Base-by-base conservation (phyloP, 306 rosid species). In the Styphnolobium japonicum region DNA sequence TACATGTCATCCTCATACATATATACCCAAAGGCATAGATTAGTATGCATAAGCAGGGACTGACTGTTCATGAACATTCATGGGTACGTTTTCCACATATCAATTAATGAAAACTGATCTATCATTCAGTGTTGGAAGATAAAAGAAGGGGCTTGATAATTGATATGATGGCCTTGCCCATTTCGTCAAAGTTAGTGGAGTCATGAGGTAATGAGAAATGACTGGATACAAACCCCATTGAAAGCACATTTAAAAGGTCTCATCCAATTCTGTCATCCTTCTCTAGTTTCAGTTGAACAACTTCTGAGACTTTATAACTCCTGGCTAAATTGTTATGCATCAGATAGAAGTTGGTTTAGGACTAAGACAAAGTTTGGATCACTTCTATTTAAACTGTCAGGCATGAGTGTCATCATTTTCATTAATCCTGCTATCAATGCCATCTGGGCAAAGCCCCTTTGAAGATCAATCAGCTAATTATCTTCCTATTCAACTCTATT, bases 111-210 rank as follows among this genome's bases (percentile, higher is more conserved):
- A 5, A 6, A 2, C 1, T n/a, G n/a, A n/a, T n/a, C n/a, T n/a
- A n/a, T 82, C 9, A 76, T 29, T 69, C 53, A 69, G 73, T 40
- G 18, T 62, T 63, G 40, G 22, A 40, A 14, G 46, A 9, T 9
- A 52, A 39, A 22, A 7, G 60, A 51, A 62, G 70, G 21, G 25
- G 29, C n/a, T n/a, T n/a, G n/a, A n/a, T n/a, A 2, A 8, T 73
- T 67, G 65, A 61, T 69, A 60, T 37, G 69, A 76, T 19, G 23
- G 7, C 12, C 37, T 52, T 65, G 19, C 72, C 21, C 9, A 78
- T 73, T 79, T 83, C 39, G 48, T 79, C 33, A 1, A 43, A 78
- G 80, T 57, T 78, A 56, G 83, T 73, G 29, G 77, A 83, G 68
- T 83, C 87, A 83, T 77, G 18, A 53, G 77, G 68, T n/a, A 45